phyloP scores from a whole-genome alignment of 2,329 filamentous ascomycete species.

The Aureobasidium zeae region DNA sequence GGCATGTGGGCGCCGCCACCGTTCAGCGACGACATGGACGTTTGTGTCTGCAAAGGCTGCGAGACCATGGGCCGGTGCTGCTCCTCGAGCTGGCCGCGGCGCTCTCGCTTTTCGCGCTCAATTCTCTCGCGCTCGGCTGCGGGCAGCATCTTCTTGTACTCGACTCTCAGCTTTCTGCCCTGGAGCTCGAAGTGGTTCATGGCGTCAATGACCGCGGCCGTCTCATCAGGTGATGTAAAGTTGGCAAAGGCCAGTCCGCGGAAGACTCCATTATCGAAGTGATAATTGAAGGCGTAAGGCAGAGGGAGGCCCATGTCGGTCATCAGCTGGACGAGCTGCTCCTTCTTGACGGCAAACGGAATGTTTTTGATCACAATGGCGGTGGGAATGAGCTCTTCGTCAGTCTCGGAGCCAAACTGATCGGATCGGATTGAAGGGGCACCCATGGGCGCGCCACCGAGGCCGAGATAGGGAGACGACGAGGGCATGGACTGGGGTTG shows the following conservation, averaged over 20 bases:
- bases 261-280: slow-evolving; percentile 97
- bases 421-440: slow-evolving; percentile 35
- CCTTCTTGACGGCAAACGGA: slow-evolving; percentile 95
- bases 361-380: slow-evolving; percentile 99
- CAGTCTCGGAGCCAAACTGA: slow-evolving; percentile 43
- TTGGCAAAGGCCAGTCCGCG: slow-evolving; percentile 94
- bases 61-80: slow-evolving; percentile 69
- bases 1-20: slow-evolving; percentile 52
- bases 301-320: slow-evolving; percentile 85
- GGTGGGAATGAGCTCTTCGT: slow-evolving; percentile 90
- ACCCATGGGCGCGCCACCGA: slow-evolving; percentile 24
- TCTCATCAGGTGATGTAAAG: slow-evolving; percentile 92
- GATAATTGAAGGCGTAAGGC: slow-evolving; percentile 98
- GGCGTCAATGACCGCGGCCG: slow-evolving; percentile 78
- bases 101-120: slow-evolving; percentile 92
- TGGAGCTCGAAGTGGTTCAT: slow-evolving; percentile 96
- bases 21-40: slow-evolving; percentile 72
- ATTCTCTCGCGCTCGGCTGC: slow-evolving; percentile 90
- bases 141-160: slow-evolving; percentile 99
- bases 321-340: slow-evolving; percentile 88
- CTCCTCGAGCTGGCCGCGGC: slow-evolving; percentile 90
- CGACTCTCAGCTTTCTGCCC: slow-evolving; percentile 85
- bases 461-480: slow-evolving; percentile 36
- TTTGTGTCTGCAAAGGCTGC: slow-evolving; percentile 67
- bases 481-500: slow-evolving; percentile 37